Evolutionary conservation across 1,284 basidiomycete genomes (phyloP).

Genomic region (Marasmius fiardii): DNA sequence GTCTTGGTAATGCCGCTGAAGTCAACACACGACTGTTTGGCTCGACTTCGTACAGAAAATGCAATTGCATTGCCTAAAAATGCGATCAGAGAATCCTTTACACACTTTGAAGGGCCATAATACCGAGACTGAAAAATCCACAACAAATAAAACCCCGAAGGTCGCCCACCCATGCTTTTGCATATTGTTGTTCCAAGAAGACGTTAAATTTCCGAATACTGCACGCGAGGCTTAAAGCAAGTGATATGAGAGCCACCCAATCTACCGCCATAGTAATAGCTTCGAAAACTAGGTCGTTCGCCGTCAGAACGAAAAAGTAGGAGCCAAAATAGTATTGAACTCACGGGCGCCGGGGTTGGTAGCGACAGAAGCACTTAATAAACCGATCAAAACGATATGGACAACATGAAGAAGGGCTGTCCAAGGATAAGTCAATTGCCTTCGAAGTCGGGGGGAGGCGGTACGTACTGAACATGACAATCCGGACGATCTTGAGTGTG

Average conservation of each 20-base stretch:
- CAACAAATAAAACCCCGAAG: not conserved
- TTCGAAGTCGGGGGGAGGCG: not conserved
- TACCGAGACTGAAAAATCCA: conserved; percentile 2
- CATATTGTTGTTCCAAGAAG: not conserved
- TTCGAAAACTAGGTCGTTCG: conserved; percentile 14
- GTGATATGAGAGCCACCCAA: conserved; percentile 13
- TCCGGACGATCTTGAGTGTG: not conserved
- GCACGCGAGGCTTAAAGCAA: conserved; percentile 14
- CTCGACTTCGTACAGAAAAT: conserved; percentile 7
- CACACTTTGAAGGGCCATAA: no score
- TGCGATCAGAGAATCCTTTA: not conserved
- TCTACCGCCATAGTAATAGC: conserved; percentile 13
- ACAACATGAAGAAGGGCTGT: not conserved
- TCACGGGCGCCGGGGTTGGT: conserved; percentile 7
- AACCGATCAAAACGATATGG: not conserved
- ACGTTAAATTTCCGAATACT: conserved; percentile 11
- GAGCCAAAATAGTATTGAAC: not conserved
- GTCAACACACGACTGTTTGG: conserved; percentile 5
- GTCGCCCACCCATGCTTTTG: not conserved
- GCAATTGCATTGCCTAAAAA: conserved; percentile 1
- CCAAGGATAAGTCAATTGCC: not conserved
- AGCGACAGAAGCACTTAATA: not conserved
- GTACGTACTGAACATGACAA: not conserved
- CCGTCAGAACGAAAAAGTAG: not conserved
- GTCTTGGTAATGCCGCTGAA: conserved; percentile 1